Conservation (phyloP, 2,329 filamentous ascomycete genomes). For the Nigrograna mackinnonii region DNA sequence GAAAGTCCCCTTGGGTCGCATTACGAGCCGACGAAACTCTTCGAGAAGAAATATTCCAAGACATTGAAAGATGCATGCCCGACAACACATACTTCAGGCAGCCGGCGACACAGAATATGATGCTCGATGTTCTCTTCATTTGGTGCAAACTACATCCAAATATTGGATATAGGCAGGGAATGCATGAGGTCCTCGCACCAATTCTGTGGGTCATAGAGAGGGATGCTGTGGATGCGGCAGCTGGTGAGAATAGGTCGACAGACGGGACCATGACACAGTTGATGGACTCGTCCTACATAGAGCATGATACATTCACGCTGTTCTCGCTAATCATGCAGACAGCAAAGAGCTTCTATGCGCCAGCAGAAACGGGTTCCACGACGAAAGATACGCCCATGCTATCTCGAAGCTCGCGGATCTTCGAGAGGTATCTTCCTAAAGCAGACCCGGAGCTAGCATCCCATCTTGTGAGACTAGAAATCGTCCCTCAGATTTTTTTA, state of each 20-base stretch:
- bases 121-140: conserved; percentile 89
- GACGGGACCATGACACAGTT: conserved; percentile 43
- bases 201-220: conserved; percentile 82
- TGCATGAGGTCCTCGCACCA: conserved; percentile 94
- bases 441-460: conserved; percentile 81
- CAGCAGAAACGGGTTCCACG: conserved; percentile 46
- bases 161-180: conserved; percentile 93
- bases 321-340: conserved; percentile 88
- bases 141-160: conserved; percentile 91
- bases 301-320: conserved; percentile 87
- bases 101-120: conserved; percentile 73
- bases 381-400: conserved; percentile 71
- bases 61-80: conserved; percentile 87
- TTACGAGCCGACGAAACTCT: conserved; percentile 82
- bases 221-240: conserved; percentile 71
- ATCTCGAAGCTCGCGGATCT: conserved; percentile 81
- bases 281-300: conserved; percentile 74
- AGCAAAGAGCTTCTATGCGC: conserved; percentile 85
- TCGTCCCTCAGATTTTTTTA: conserved; percentile 94
- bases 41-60: conserved; percentile 87
- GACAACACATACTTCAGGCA: conserved; percentile 91
- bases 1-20: conserved; percentile 88
- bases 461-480: conserved; percentile 81
- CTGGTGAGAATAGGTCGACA: conserved; percentile 65
- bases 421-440: conserved; percentile 76